A percentile compares a stretch with the other conserved stretches of the same genome.
Conservation (phyloP, 345 rosid species). For the Theobroma cacao region DNA sequence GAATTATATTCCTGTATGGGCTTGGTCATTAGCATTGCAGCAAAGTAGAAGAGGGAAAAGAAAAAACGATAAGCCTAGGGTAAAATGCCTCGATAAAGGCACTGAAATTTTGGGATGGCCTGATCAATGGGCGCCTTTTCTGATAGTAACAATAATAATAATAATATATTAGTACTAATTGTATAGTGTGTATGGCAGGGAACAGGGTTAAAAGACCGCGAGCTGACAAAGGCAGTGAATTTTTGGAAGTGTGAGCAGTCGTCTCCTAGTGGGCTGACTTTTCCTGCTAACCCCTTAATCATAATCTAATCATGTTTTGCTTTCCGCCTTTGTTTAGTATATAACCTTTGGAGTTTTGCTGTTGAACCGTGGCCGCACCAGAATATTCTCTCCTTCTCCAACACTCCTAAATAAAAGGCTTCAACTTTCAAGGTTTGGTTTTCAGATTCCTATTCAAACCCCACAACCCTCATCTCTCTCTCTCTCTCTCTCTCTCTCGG, state of each 20-base stretch:
- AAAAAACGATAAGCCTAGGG: background rate
- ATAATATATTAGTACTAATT: background rate
- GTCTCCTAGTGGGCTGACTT: constrained; percentile 94
- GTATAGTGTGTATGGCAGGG: background rate
- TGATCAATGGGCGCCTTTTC: too few relatives aligned
- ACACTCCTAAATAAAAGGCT: constrained; percentile 33
- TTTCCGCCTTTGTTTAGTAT: constrained; percentile 46
- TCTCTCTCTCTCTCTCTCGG: constrained; percentile 1
- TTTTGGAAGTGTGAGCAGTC: constrained; percentile 74
- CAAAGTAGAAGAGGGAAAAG: background rate
- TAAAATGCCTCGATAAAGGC: background rate
- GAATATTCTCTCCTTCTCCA: constrained; percentile 90
- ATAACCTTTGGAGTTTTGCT: constrained; percentile 63
- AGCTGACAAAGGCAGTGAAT: constrained; percentile 92
- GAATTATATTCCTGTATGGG: background rate
- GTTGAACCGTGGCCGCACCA: constrained; percentile 78
- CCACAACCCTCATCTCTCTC: constrained; percentile 5
- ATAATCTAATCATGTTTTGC: constrained; percentile 87
- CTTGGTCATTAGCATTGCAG: background rate
- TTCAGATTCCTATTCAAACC: constrained; percentile 23
- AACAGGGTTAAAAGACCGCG: constrained; percentile 48
- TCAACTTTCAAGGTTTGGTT: constrained; percentile 44
- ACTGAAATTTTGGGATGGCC: background rate
- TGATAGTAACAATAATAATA: background rate
- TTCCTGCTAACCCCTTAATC: constrained; percentile 60